phyloP scores from a whole-genome alignment of 768 basidiomycete species.

The Podaxis carcinomalis region DNA sequence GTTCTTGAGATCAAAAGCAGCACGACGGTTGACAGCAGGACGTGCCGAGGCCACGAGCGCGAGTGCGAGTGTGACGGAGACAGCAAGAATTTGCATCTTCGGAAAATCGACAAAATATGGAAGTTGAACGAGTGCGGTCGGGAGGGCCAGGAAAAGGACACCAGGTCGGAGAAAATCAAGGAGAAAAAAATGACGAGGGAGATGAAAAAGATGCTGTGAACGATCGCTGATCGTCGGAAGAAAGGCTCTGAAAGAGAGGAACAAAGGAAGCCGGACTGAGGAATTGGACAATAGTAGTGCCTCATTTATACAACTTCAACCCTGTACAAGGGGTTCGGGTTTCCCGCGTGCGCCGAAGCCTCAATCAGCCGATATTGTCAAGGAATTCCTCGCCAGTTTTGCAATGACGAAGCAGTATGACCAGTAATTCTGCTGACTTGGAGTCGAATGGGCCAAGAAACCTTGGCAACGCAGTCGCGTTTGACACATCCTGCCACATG shows the following conservation, averaged over 20 bases:
- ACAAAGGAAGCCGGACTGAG: constrained; percentile 11
- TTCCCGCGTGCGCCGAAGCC: no score
- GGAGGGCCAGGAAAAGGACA: constrained; percentile 21
- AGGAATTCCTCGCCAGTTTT: no score
- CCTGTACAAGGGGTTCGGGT: not conserved
- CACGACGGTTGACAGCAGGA: constrained; percentile 23
- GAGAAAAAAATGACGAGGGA: not conserved
- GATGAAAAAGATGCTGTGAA: constrained; percentile 9
- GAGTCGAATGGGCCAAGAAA: not conserved
- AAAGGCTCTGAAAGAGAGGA: constrained; percentile 9
- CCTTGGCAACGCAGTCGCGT: not conserved
- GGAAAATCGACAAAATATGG: not conserved
- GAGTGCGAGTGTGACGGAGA: constrained; percentile 31
- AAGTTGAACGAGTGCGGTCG: constrained; percentile 4
- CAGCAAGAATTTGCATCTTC: constrained; percentile 32
- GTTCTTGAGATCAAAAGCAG: constrained; percentile 31
- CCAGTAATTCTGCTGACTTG: constrained; percentile 31
- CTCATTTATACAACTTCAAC: constrained; percentile 34
- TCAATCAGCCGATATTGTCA: no score
- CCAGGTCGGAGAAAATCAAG: constrained; percentile 20
- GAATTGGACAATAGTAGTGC: constrained; percentile 8
- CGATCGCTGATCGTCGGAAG: constrained; percentile 24
- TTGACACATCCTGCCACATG: constrained; percentile 2
- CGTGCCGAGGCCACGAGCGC: constrained; percentile 29
- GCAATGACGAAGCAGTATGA: no score